phyloP scores from a whole-genome alignment of 2,329 filamentous ascomycete species.

The Albophoma yamanashiensis region DNA sequence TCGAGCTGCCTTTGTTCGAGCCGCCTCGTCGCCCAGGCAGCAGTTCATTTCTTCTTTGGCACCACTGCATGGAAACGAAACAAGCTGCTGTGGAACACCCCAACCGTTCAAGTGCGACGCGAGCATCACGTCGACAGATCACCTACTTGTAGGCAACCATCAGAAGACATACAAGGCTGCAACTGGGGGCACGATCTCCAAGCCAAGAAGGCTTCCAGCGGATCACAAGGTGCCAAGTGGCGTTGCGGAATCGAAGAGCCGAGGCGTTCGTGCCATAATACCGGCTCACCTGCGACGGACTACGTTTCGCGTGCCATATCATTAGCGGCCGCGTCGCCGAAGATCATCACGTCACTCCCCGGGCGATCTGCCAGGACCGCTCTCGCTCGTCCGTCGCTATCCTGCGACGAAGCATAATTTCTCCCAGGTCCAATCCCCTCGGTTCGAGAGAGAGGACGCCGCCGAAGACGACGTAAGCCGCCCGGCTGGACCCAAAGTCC shows the following conservation, averaged over 20 bases:
- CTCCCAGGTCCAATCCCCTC: not conserved
- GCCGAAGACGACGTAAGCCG: not conserved
- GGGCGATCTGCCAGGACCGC: not conserved
- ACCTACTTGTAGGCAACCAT: not conserved
- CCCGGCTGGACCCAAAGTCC: not conserved
- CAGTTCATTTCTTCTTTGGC: not conserved
- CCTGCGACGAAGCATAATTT: not conserved
- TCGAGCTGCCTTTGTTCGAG: not conserved
- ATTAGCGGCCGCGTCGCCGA: not conserved
- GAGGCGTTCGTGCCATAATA: not conserved
- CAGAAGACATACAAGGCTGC: not conserved
- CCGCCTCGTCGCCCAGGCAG: not conserved
- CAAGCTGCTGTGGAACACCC: not conserved
- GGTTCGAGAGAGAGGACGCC: not conserved
- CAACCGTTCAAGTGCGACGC: not conserved
- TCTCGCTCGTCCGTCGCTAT: not conserved
- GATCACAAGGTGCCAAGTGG: not conserved
- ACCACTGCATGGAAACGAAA: not conserved
- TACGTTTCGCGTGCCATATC: not conserved
- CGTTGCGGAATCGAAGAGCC: not conserved
- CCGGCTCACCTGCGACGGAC: not conserved
- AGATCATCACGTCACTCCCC: not conserved
- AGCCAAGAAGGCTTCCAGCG: not conserved
- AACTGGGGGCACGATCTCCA: not conserved
- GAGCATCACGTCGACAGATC: not conserved